phyloP scores from a whole-genome alignment of 2,329 filamentous ascomycete species.

The Calonectria pauciramosa region DNA sequence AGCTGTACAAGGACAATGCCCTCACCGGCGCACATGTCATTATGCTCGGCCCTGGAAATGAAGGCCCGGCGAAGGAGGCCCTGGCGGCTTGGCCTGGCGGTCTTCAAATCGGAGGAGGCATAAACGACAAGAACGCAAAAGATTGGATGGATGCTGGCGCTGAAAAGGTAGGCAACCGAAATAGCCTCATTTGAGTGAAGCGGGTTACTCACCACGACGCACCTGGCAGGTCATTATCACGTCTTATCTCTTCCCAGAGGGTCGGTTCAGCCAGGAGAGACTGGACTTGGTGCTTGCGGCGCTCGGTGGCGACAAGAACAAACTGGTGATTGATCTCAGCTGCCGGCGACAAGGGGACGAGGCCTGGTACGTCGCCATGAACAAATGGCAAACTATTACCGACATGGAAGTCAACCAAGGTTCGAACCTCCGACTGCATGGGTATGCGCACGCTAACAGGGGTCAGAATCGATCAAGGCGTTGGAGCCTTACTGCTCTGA shows the following conservation, averaged over 20 bases:
- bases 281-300: slow-evolving; percentile 81
- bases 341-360: slow-evolving; percentile 81
- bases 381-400: slow-evolving; percentile 98
- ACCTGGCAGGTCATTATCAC: slow-evolving; percentile 90
- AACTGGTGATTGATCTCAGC: slow-evolving; percentile 94
- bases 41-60: slow-evolving; percentile 93
- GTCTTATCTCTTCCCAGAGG: slow-evolving; percentile 91
- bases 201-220: background rate
- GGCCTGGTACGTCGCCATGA: slow-evolving; percentile 97
- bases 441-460: slow-evolving; percentile 27
- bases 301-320: slow-evolving; percentile 80
- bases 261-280: slow-evolving; percentile 82
- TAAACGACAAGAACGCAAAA: slow-evolving; percentile 85
- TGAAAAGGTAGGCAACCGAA: slow-evolving; percentile 76
- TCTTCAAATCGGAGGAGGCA: slow-evolving; percentile 94
- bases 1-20: slow-evolving; percentile 81
- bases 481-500: slow-evolving; percentile 95
- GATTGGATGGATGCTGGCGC: slow-evolving; percentile 91
- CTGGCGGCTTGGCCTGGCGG: slow-evolving; percentile 82
- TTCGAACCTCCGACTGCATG: slow-evolving; percentile 54
- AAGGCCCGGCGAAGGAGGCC: slow-evolving; percentile 82
- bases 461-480: slow-evolving; percentile 79
- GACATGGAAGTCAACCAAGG: slow-evolving; percentile 94
- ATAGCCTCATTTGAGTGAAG: slow-evolving; percentile 18
- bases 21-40: slow-evolving; percentile 92